phyloP scores from a whole-genome alignment of 768 basidiomycete genomes.

The Rossbeevera mucosa region DNA sequence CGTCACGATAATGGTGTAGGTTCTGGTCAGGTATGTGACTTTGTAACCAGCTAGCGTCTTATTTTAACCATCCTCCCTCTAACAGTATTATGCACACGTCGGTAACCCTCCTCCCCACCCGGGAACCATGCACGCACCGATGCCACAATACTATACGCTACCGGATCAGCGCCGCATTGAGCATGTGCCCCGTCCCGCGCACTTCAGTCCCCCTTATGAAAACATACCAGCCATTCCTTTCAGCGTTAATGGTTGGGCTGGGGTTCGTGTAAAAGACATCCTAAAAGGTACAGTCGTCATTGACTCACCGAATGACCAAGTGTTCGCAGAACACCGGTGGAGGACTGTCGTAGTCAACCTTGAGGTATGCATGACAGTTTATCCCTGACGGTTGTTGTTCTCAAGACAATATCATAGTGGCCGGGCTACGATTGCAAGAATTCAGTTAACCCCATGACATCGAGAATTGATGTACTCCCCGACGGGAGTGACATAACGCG shows the following conservation, averaged over 20 bases:
- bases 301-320: neutral
- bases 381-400: neutral
- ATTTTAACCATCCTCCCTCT: neutral
- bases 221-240: neutral
- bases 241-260: neutral
- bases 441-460: neutral
- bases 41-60: neutral
- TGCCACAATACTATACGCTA: neutral
- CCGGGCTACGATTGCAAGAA: neutral
- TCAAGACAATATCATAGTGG: neutral
- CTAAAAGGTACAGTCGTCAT: constrained; percentile 1
- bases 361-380: neutral
- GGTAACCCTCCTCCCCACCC: neutral
- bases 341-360: constrained; percentile 1
- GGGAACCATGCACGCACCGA: neutral
- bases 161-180: constrained; percentile 3
- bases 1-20: neutral
- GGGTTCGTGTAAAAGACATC: constrained; percentile 1
- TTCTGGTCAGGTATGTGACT: neutral
- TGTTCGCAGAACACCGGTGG: neutral
- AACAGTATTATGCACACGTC: neutral
- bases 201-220: neutral
- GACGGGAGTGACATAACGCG: neutral
- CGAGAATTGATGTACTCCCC: neutral
- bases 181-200: neutral